These are phyloP conservation scores for Kodamaea alishanica DNA, from an alignment of 1,139 yeast genomes.

Conservation along the genomic window DNA sequence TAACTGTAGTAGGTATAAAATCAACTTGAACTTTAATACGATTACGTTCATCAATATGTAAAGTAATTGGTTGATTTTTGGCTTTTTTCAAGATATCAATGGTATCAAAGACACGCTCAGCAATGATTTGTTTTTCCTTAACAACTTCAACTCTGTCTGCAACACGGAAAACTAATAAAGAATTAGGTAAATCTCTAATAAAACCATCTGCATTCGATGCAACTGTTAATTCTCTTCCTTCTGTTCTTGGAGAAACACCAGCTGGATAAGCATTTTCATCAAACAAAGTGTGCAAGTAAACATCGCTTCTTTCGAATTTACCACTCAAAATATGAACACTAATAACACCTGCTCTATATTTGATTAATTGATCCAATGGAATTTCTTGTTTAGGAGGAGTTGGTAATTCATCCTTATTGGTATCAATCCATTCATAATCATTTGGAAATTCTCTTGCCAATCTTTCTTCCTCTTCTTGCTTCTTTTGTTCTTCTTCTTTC, in stretches of 20 bases:
- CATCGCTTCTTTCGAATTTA: conserved; percentile 42
- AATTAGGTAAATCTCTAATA: conserved; percentile 65
- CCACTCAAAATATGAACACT: conserved; percentile 53
- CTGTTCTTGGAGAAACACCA: conserved; percentile 46
- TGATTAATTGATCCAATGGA: conserved; percentile 49
- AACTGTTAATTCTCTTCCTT: conserved; percentile 36
- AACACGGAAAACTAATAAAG: conserved; percentile 53
- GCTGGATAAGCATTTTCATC: conserved; percentile 65
- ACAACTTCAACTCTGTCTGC: conserved; percentile 49
- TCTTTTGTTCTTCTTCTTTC: conserved; percentile 34
- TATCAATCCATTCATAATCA: conserved; percentile 63
- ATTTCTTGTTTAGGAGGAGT: conserved; percentile 45
- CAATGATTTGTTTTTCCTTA: conserved; percentile 44
- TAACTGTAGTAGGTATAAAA: conserved; percentile 55
- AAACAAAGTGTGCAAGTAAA: conserved; percentile 54
- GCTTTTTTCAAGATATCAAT: conserved; percentile 50
- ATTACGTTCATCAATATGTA: conserved; percentile 45
- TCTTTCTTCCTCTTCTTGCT: conserved; percentile 40
- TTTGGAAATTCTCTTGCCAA: conserved; percentile 55
- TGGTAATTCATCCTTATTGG: conserved; percentile 44
- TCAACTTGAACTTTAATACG: conserved; percentile 49
- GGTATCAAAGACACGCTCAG: conserved; percentile 49
- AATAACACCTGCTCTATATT: conserved; percentile 60
- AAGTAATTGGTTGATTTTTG: conserved; percentile 41
- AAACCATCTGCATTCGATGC: conserved; percentile 54